Percentiles rank a stretch among this genome's conserved stretches.
These are phyloP conservation scores for Westerdykella aurantiaca DNA, from an alignment of 2,329 filamentous ascomycete genomes.

Conservation along the genomic window DNA sequence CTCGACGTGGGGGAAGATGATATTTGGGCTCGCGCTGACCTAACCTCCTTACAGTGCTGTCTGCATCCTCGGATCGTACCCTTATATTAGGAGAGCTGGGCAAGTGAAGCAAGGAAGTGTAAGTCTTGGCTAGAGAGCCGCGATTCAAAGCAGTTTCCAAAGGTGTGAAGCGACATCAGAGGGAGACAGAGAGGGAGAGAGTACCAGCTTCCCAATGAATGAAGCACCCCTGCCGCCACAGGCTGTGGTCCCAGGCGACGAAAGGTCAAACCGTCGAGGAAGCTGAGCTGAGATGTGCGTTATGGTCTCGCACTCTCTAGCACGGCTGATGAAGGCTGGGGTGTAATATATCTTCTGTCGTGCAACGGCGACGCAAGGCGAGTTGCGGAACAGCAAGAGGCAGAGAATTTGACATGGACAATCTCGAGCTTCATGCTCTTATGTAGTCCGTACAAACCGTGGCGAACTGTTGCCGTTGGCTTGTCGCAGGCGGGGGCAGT, in stretches of 20 bases:
- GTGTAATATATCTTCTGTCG: constrained; percentile 8
- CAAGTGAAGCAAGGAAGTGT: constrained; percentile 45
- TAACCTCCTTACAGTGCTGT: constrained; percentile 58
- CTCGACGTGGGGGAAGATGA: background rate
- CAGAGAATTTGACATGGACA: constrained; percentile 15
- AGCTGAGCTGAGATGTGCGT: too few species aligned
- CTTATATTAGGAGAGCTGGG: constrained; percentile 76
- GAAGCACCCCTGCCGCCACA: too few species aligned
- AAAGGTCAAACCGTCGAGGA: too few species aligned
- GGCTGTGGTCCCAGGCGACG: too few species aligned
- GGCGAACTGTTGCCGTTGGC: constrained; percentile 6
- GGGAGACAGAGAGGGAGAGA: background rate
- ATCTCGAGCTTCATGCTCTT: constrained; percentile 17
- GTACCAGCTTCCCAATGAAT: too few species aligned
- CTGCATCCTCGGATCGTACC: constrained; percentile 82
- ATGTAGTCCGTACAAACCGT: constrained; percentile 4
- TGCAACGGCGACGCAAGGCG: constrained; percentile 12
- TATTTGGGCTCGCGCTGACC: background rate
- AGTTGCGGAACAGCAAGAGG: constrained; percentile 10
- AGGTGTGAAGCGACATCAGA: constrained; percentile 19
- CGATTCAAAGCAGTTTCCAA: constrained; percentile 21
- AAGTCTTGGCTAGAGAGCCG: constrained; percentile 18
- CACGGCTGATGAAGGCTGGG: too few species aligned
- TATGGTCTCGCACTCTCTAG: too few species aligned
- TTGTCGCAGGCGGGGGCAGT: constrained; percentile 10